Conservation (phyloP, 257 asterid species). For the Capsicum chinense region DNA sequence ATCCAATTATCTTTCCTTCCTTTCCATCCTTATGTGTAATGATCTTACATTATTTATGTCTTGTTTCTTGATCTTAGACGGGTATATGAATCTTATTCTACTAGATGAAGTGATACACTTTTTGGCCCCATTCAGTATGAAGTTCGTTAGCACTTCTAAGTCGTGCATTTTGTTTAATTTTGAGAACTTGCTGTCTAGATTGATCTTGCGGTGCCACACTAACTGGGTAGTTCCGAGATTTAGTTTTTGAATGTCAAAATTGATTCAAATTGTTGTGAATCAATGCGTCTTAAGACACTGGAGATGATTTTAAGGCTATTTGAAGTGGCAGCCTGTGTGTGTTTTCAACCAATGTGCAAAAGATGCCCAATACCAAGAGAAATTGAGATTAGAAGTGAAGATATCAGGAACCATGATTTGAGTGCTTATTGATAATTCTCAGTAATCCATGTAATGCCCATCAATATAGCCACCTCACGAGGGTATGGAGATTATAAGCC, state of each 20-base stretch:
- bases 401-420: not conserved
- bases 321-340: not conserved
- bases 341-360: not conserved
- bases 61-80: not conserved
- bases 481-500: not conserved
- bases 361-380: not conserved
- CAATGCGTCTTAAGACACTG: not conserved
- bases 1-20: not conserved
- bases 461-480: not conserved
- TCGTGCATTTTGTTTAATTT: not conserved
- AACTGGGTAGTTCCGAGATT: not conserved
- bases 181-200: not conserved
- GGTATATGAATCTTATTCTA: conserved; percentile 1
- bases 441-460: not conserved
- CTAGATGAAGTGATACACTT: not conserved
- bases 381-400: conserved; percentile 3
- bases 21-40: not conserved
- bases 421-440: not conserved
- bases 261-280: not conserved
- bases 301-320: conserved; percentile 7
- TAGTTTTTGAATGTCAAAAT: not conserved
- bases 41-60: not conserved
- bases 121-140: not conserved
- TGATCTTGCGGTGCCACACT: not conserved
- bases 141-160: not conserved